Evolutionary conservation across 495 filamentous ascomycete species (phyloP), one percentile per base, ranked within the genome.

Genomic region (Talaromyces stipitatus): DNA sequence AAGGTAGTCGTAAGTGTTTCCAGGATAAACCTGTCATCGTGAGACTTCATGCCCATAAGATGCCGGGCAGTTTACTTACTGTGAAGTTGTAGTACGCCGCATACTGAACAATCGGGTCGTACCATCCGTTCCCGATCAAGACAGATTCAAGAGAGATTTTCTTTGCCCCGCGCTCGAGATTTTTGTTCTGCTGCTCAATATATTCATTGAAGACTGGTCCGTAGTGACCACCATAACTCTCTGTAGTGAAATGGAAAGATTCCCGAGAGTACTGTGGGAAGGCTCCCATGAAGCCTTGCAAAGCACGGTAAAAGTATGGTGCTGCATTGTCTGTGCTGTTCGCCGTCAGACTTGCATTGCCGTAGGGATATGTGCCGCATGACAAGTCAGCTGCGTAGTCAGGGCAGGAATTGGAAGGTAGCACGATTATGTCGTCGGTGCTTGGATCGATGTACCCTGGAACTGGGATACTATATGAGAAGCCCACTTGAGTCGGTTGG

Each of bases 11-110:
- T 85, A 85, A 0, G 82, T 81, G 69, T 85, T 86, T 4, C 81
- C 81, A 11, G 72, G 73, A 59, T 12, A 69, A 12, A 69, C 52
- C 52, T 54, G 22, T 20, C 8, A 43, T 32, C 26, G 5, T 27
- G 47, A 45, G 55, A 29, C 20, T 2, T 8, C 12, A 36, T 32
- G 22, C 4, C 9, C 23, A 14, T 29, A 29, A n/a, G 23, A 9
- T 23, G n/a, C 47, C 62, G 4, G 61, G 51, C 41, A 43, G 57
- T 12, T 79, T 6, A 54, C 52, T 26, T 23, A 54, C 72, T 51
- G 82, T 79, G 67, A 76, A 86, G 67, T 85, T 85, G 69, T 85
- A 85, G 62, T 83, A 85, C 0, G 82, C 81, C 60, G 79, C 75
- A 55, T 85, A 86, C 58, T 84, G 82, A 14, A 84, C 65, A 12